Base-by-base conservation (phyloP, 2,329 filamentous ascomycete species). In the Aspergillus niger region DNA sequence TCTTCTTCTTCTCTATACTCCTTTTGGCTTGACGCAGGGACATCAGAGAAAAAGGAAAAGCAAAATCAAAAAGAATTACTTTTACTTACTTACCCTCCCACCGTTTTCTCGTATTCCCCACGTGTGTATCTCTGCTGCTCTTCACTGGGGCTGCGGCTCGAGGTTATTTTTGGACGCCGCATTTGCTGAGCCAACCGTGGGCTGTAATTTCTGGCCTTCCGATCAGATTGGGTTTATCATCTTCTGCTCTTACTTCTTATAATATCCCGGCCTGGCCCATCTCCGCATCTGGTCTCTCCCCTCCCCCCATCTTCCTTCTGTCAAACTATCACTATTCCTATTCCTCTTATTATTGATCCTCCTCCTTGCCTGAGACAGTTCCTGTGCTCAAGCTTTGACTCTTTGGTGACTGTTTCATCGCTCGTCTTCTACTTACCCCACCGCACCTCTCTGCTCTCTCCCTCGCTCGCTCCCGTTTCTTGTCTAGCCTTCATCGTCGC, bases 81-180 rank as follows among this genome's bases (percentile, higher is more conserved):
- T 24, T 36, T 36, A 52, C 28, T 52, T 11, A 22, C 28, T n/a
- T 38, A 5, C 39, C 17, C 39, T 39, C 50, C 51, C 55, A 55
- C 65, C 67, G 65, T 69, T 69, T 66, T 66, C 67, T 69, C 67
- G 67, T 69, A 69, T 69, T 67, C 61, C 57, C 67, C 67, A 69
- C 67, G 67, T 69, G 67, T 61, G 67, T 61, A 63, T 65, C 59
- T 55, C 56, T 47, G 49, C 61, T 63, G 57, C 32, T 64, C 57
- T 60, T 63, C 58, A 54, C 58, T 62, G 63, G 61, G 55, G 49
- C 64, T 67, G 63, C 62, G 65, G 65, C 65, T 67, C 65, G 62
- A 63, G 63, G 63, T 65, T 66, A 66, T 66, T 66, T 66, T 66
- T 65, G 64, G 64, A 63, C 44, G 47, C 55, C 41, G 53, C 53